phyloP scores from a whole-genome alignment of 2,329 filamentous ascomycete species.

The Coleophoma eucalyptorum region DNA sequence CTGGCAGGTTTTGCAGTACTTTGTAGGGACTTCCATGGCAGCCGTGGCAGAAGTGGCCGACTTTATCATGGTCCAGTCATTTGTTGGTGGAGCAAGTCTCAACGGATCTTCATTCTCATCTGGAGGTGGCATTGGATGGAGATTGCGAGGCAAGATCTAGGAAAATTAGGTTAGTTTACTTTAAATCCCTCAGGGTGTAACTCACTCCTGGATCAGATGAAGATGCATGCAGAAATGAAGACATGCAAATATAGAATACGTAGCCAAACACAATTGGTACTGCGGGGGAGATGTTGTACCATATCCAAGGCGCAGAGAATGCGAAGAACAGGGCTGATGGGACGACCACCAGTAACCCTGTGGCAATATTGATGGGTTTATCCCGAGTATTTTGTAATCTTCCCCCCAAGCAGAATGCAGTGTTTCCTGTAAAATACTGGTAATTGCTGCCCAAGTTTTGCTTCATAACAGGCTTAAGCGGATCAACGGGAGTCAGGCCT shows the following conservation, averaged over 20 bases:
- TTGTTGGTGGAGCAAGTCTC: conserved; percentile 76
- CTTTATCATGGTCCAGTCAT: conserved; percentile 90
- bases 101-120: conserved; percentile 78
- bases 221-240: conserved; percentile 92
- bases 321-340: conserved; percentile 83
- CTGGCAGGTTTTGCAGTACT: conserved; percentile 96
- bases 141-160: conserved; percentile 89
- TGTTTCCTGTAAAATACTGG: conserved; percentile 93
- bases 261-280: conserved; percentile 90
- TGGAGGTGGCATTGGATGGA: conserved; percentile 80
- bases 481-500: conserved; percentile 48
- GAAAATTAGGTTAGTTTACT: not conserved
- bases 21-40: conserved; percentile 96
- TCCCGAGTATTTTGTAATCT: conserved; percentile 85
- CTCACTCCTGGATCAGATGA: conserved; percentile 88
- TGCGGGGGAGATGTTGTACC: conserved; percentile 83
- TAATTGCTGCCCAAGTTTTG: conserved; percentile 66
- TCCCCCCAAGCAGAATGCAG: conserved; percentile 81
- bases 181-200: conserved; percentile 18
- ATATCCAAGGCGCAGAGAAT: conserved; percentile 74
- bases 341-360: conserved; percentile 73
- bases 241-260: conserved; percentile 84
- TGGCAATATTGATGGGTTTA: conserved; percentile 84
- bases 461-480: conserved; percentile 20
- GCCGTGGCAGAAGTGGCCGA: conserved; percentile 69